Evolutionary conservation across 2,329 filamentous ascomycete genomes (phyloP).

Genomic region (Xylaria arbuscula): DNA sequence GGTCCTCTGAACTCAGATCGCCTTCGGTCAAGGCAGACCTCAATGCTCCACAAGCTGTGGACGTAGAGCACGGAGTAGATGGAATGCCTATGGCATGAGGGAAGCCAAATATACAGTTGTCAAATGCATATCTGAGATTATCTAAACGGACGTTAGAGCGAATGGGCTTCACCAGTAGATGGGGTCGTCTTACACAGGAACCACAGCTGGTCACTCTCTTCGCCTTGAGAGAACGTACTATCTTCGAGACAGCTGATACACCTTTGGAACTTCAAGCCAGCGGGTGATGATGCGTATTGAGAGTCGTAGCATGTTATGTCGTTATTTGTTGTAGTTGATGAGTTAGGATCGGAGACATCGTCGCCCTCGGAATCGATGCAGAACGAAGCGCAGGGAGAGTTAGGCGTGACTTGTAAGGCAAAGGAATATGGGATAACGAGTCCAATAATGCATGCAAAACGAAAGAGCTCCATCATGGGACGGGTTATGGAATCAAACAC

Average conservation of each 20-base stretch:
- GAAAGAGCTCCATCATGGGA: slow-evolving; percentile 45
- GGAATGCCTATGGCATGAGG: slow-evolving; percentile 59
- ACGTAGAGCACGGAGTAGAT: slow-evolving; percentile 63
- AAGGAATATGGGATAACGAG: slow-evolving; percentile 38
- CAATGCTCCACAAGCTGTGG: slow-evolving; percentile 62
- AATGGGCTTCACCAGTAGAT: not conserved
- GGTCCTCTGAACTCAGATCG: slow-evolving; percentile 50
- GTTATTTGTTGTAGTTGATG: slow-evolving; percentile 56
- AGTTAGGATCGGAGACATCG: slow-evolving; percentile 59
- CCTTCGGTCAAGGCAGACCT: slow-evolving; percentile 55
- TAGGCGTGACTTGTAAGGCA: slow-evolving; percentile 62
- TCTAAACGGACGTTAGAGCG: slow-evolving; percentile 52
- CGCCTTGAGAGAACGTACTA: slow-evolving; percentile 59
- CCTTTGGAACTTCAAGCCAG: slow-evolving; percentile 59
- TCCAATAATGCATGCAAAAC: slow-evolving; percentile 43
- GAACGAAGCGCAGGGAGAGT: slow-evolving; percentile 64
- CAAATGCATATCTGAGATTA: slow-evolving; percentile 64
- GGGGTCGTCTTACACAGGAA: slow-evolving; percentile 62
- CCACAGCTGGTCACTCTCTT: slow-evolving; percentile 66
- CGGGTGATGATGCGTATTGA: slow-evolving; percentile 53
- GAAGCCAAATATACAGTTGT: slow-evolving; percentile 64
- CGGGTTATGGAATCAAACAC: slow-evolving; percentile 32
- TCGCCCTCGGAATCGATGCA: slow-evolving; percentile 57
- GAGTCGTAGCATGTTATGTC: slow-evolving; percentile 62
- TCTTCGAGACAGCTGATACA: slow-evolving; percentile 66